phyloP scores from a whole-genome alignment of 2,329 filamentous ascomycete genomes.

The Arthrobotrys sphaeroides region DNA sequence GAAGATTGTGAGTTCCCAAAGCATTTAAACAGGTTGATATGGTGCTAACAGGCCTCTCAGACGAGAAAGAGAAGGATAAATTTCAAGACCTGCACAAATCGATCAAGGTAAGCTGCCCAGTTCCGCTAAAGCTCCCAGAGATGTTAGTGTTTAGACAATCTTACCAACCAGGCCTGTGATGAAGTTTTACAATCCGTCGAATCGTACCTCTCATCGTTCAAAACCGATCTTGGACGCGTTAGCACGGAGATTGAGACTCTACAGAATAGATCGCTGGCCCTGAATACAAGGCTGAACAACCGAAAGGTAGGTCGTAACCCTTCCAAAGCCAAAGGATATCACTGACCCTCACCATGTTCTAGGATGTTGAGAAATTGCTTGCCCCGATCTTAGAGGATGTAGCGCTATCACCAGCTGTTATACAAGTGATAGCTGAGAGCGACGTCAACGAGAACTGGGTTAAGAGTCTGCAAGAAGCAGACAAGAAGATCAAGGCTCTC shows the following conservation, averaged over 20 bases:
- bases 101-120: slow-evolving; percentile 67
- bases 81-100: slow-evolving; percentile 91
- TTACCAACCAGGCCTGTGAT: slow-evolving; percentile 74
- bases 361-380: slow-evolving; percentile 81
- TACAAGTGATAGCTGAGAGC: slow-evolving; percentile 86
- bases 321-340: neutral
- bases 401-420: slow-evolving; percentile 82
- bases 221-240: slow-evolving; percentile 88
- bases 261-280: slow-evolving; percentile 81
- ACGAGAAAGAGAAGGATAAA: slow-evolving; percentile 81
- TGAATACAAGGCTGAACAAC: slow-evolving; percentile 88
- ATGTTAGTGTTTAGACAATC: slow-evolving; percentile 51
- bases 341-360: neutral
- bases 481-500: slow-evolving; percentile 77
- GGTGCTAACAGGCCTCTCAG: slow-evolving; percentile 60
- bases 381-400: slow-evolving; percentile 91
- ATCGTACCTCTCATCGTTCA: slow-evolving; percentile 88
- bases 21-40: slow-evolving; percentile 44
- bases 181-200: slow-evolving; percentile 93
- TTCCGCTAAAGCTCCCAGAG: slow-evolving; percentile 12
- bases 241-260: slow-evolving; percentile 95
- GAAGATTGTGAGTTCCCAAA: slow-evolving; percentile 74
- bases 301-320: slow-evolving; percentile 67
- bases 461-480: slow-evolving; percentile 81
- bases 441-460: slow-evolving; percentile 90